Base-by-base conservation (phyloP, 2,329 filamentous ascomycete species). In the Aureobasidium sp. region DNA sequence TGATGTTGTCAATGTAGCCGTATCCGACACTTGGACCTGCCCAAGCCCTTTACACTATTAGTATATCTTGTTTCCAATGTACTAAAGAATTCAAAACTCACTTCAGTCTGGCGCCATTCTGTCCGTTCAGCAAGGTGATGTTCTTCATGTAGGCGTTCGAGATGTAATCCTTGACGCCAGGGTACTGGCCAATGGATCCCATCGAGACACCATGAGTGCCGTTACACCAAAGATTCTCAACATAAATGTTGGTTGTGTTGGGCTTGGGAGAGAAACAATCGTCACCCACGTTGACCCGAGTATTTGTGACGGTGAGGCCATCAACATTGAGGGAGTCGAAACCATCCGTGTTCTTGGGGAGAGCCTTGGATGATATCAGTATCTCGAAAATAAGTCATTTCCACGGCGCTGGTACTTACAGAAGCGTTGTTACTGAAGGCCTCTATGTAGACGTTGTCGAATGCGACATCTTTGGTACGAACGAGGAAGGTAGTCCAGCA, bases 401-500 rank as follows among this genome's bases (percentile, higher is more conserved):
- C n/a, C n/a, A n/a, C n/a, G n/a, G n/a, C n/a, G n/a, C n/a, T n/a
- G n/a, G n/a, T 16, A 7, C 48, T 41, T 12, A 52, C 68, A 19
- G 71, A 68, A 40, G 61, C 66, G 53, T 74, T 76, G 14, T 68
- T 75, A n/a, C 77, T 80, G 16, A 71, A 68, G 0, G 78, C 76
- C 11, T 79, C 78, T 48, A 79, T 77, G 19, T 74, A 71, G 6
- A 82, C 71, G 54, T 80, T 70, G 34, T 76, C 74, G 53, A 78
- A 79, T 2, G 72, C 70, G 45, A 81, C 67, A 56, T 79, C 76
- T 62, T 79, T 71, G 59, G 73, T 80, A 27, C 75, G 74, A 12
- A 83, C 78, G 30, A 83, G 69, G 59, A 83, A 83, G 61, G 80
- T 84, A 2, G 76, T 81, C 80, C 80, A 83, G 68, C 78, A 81